phyloP scores from a whole-genome alignment of 768 basidiomycete species.

The Russula sp. region DNA sequence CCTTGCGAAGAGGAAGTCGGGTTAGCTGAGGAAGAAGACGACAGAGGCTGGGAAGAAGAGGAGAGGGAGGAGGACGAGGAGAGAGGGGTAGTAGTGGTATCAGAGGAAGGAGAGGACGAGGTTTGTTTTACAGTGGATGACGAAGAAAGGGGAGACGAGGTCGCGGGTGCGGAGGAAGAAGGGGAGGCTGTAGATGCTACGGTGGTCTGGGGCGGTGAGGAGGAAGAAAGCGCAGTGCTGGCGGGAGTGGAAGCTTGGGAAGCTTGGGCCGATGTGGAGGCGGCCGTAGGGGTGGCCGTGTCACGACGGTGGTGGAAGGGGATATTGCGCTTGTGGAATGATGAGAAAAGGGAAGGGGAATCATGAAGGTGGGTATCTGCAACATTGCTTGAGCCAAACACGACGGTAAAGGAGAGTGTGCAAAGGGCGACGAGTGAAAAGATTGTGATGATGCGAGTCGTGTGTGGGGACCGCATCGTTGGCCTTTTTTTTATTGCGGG shows the following conservation, averaged over 20 bases:
- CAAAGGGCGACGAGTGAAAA: constrained; percentile 12
- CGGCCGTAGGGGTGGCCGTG: not conserved
- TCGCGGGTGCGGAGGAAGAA: no score
- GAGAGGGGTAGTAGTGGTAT: not conserved
- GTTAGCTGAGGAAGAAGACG: not conserved
- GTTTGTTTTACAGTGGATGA: not conserved
- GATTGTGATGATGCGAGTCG: constrained; percentile 17
- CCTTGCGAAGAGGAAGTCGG: not conserved
- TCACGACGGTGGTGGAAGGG: not conserved
- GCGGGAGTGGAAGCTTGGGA: not conserved
- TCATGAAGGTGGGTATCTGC: not conserved
- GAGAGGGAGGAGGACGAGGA: not conserved
- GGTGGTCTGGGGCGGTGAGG: not conserved
- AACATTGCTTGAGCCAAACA: not conserved
- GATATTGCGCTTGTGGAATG: not conserved
- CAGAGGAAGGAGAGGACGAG: not conserved
- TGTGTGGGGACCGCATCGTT: constrained; percentile 13
- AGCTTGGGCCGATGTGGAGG: not conserved
- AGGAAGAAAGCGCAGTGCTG: not conserved
- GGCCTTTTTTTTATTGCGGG: not conserved
- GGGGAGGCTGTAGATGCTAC: not conserved
- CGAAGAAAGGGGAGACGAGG: not conserved
- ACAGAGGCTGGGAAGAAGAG: not conserved
- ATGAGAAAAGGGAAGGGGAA: not conserved
- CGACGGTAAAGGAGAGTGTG: constrained; percentile 4